These are phyloP conservation scores for Metarhizium sp. DNA, from an alignment of 2,329 filamentous ascomycete genomes.

Conservation along the genomic window DNA sequence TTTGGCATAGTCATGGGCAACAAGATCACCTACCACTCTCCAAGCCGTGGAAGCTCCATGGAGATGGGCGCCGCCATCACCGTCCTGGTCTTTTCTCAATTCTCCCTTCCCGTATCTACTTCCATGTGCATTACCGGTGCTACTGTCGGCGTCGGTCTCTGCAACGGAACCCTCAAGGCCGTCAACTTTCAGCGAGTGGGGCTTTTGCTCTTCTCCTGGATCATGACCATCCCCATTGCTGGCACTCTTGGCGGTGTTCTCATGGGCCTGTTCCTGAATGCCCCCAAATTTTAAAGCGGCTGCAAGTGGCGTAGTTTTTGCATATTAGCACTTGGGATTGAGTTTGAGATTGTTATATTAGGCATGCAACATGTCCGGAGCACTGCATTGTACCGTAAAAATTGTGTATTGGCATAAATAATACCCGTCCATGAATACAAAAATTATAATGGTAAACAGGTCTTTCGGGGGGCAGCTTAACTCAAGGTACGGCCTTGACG, in stretches of 20 bases:
- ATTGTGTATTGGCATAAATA: not conserved
- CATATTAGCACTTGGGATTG: not conserved
- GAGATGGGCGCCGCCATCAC: conserved; percentile 73
- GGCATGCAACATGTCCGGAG: not conserved
- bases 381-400: not conserved
- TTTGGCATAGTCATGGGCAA: conserved; percentile 63
- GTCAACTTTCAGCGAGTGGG: conserved; percentile 69
- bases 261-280: conserved; percentile 30
- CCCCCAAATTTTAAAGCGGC: conserved; percentile 21
- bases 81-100: conserved; percentile 67
- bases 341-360: not conserved
- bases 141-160: conserved; percentile 68
- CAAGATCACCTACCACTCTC: conserved; percentile 64
- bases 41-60: conserved; percentile 55
- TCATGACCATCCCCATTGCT: conserved; percentile 34
- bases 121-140: conserved; percentile 68
- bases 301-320: not conserved
- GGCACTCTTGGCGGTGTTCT: conserved; percentile 29
- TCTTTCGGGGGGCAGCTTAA: too few relatives aligned
- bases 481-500: too few relatives aligned
- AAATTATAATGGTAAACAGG: too few relatives aligned
- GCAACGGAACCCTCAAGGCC: conserved; percentile 61
- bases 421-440: not conserved
- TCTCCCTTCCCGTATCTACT: conserved; percentile 65
- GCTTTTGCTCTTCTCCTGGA: conserved; percentile 55